Evolutionary conservation across 805 yeast species (phyloP).

Genomic region (Huiozyma naganishii): DNA sequence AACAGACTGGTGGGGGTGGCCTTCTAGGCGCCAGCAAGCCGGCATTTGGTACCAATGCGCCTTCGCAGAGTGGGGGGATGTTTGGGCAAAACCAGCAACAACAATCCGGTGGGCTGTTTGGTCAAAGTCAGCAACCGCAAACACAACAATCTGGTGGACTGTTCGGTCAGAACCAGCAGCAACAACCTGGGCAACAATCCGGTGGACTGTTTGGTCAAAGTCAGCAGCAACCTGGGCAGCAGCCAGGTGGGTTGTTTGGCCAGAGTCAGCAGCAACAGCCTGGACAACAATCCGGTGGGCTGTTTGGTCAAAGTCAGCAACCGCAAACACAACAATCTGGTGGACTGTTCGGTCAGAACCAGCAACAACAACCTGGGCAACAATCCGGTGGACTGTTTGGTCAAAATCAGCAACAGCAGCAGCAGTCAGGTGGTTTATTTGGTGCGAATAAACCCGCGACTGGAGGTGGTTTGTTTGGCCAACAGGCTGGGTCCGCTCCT

Average conservation of each 20-base stretch:
- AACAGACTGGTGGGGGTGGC: not conserved
- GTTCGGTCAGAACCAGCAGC: constrained; percentile 8
- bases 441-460: constrained; percentile 11
- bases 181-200: not conserved
- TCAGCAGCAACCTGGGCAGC: constrained; percentile 4
- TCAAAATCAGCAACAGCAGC: constrained; percentile 3
- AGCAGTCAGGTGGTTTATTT: constrained; percentile 24
- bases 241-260: constrained; percentile 8
- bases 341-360: constrained; percentile 18
- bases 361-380: constrained; percentile 1
- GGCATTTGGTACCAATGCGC: too few relatives aligned
- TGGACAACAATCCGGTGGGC: constrained; percentile 9
- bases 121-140: constrained; percentile 6
- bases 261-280: constrained; percentile 5
- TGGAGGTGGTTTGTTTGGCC: constrained; percentile 12
- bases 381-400: constrained; percentile 6
- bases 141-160: constrained; percentile 4
- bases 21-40: too few relatives aligned
- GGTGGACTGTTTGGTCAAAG: constrained; percentile 8
- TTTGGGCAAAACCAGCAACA: not conserved
- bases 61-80: too few relatives aligned
- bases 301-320: constrained; percentile 16
- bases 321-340: constrained; percentile 6
- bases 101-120: constrained; percentile 7
- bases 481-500: constrained; percentile 14